Evolutionary conservation across 1,139 yeast species (phyloP).

Genomic region (Debaryomyces nepalensis): DNA sequence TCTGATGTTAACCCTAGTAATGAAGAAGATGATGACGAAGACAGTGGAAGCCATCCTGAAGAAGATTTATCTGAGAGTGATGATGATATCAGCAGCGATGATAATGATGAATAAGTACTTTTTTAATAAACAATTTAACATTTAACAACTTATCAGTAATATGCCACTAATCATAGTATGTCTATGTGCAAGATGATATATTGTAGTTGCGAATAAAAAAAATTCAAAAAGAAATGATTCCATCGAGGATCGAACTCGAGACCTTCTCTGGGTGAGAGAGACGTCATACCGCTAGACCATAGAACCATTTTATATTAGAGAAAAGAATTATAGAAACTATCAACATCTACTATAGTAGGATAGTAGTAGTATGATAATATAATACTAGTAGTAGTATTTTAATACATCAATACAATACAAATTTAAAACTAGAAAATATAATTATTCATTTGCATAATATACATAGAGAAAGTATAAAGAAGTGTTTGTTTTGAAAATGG

Average conservation of each 20-base stretch:
- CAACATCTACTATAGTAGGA: no score
- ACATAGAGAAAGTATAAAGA: neutral
- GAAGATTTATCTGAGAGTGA: constrained; percentile 35
- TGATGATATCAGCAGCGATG: constrained; percentile 31
- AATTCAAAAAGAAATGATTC: constrained; percentile 27
- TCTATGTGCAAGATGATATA: no score
- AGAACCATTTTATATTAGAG: no score
- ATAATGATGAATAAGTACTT: constrained; percentile 14
- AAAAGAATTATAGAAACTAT: no score
- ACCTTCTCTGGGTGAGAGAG: constrained; percentile 46
- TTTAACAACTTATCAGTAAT: no score
- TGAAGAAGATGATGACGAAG: constrained; percentile 69
- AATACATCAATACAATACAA: no score
- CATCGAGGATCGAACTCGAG: constrained; percentile 50
- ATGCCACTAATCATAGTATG: no score
- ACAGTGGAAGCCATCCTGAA: constrained; percentile 36
- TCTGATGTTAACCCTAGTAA: constrained; percentile 48
- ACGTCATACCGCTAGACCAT: constrained; percentile 49
- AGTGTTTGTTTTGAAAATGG: neutral
- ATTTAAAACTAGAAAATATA: neutral
- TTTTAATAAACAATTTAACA: constrained; percentile 1
- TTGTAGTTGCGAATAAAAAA: constrained; percentile 1
- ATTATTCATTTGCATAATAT: neutral
- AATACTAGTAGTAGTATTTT: no score
- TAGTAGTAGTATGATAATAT: no score